Percentiles rank a stretch among this genome's conserved stretches.
phyloP scores from a whole-genome alignment of 768 basidiomycete genomes.

The Phlegmacium glaucopus region DNA sequence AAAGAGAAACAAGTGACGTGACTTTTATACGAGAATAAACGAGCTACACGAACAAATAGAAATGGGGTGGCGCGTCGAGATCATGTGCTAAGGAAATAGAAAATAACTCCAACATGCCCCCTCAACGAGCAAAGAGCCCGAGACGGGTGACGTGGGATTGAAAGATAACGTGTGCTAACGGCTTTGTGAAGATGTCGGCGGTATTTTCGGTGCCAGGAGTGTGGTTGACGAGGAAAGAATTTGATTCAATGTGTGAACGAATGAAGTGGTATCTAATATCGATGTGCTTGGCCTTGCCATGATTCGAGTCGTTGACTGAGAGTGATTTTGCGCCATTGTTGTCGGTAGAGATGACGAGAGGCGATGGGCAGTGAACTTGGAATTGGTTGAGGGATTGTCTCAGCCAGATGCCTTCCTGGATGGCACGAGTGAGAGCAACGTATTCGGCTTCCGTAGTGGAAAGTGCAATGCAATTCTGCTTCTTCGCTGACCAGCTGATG shows the following conservation, averaged over 20 bases:
- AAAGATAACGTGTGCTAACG: background rate
- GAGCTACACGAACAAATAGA: too few relatives aligned
- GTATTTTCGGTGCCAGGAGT: conserved; percentile 3
- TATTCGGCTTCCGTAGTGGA: conserved; percentile 14
- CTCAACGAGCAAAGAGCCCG: conserved; percentile 6
- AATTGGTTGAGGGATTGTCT: conserved; percentile 2
- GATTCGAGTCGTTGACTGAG: background rate
- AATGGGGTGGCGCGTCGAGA: too few relatives aligned
- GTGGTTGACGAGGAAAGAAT: conserved; percentile 1
- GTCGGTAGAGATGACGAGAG: background rate
- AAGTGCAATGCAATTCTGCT: conserved; percentile 9
- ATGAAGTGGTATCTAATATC: conserved; percentile 9
- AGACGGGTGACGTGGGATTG: background rate
- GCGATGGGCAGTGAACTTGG: background rate
- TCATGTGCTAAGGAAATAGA: too few relatives aligned
- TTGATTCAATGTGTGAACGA: conserved; percentile 5
- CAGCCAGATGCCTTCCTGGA: conserved; percentile 12
- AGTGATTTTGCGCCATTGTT: conserved; percentile 4
- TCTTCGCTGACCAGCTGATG: conserved; percentile 10
- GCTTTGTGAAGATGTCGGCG: conserved; percentile 3
- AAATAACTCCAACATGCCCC: background rate
- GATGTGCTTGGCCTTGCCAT: conserved; percentile 6
- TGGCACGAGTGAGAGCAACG: conserved; percentile 3
- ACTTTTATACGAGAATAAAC: too few relatives aligned
- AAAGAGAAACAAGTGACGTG: too few relatives aligned